A percentile compares a stretch with the other conserved stretches of the same genome.
Conservation (phyloP, 495 filamentous ascomycete genomes). For the Pseudevernia furfuracea region DNA sequence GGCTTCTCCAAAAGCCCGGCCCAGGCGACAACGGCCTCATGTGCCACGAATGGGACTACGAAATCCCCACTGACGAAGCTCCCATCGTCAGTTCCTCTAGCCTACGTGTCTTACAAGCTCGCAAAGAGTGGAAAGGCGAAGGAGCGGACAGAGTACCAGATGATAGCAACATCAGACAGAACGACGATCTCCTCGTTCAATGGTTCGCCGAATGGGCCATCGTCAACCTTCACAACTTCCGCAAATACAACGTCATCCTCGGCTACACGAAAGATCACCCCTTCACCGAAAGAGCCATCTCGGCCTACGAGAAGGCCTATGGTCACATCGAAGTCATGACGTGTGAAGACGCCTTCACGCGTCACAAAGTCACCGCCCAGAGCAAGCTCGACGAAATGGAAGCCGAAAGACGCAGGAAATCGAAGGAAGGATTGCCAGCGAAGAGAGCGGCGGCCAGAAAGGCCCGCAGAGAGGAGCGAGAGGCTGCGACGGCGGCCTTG, state of each 20-base stretch:
- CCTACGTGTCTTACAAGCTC: slow-evolving; percentile 11
- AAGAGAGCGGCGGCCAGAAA: slow-evolving; percentile 4
- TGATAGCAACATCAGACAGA: slow-evolving; percentile 15
- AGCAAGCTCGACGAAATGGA: slow-evolving; percentile 12
- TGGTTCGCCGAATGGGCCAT: slow-evolving; percentile 41
- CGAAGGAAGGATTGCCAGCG: not conserved
- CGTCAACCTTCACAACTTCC: slow-evolving; percentile 32
- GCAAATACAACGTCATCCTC: slow-evolving; percentile 26
- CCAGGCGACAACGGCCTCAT: slow-evolving; percentile 3
- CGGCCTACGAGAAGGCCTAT: not conserved
- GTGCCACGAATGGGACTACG: slow-evolving; percentile 13
- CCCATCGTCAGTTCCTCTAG: slow-evolving; percentile 14
- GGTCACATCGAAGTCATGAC: slow-evolving; percentile 19
- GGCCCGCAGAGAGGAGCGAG: not conserved
- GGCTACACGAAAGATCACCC: slow-evolving; percentile 11
- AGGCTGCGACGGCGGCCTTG: not conserved
- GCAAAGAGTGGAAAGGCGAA: slow-evolving; percentile 10
- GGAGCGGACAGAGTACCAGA: slow-evolving; percentile 2
- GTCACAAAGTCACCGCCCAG: slow-evolving; percentile 6
- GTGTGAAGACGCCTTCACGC: slow-evolving; percentile 5
- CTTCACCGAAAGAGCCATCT: not conserved
- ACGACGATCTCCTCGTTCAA: slow-evolving; percentile 37
- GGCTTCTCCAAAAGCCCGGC: slow-evolving; percentile 7
- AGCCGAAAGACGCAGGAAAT: not conserved
- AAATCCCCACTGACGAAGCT: slow-evolving; percentile 16